Base-by-base conservation (phyloP, 371 early-diverging fungal species). In the Chytridiales sp. region DNA sequence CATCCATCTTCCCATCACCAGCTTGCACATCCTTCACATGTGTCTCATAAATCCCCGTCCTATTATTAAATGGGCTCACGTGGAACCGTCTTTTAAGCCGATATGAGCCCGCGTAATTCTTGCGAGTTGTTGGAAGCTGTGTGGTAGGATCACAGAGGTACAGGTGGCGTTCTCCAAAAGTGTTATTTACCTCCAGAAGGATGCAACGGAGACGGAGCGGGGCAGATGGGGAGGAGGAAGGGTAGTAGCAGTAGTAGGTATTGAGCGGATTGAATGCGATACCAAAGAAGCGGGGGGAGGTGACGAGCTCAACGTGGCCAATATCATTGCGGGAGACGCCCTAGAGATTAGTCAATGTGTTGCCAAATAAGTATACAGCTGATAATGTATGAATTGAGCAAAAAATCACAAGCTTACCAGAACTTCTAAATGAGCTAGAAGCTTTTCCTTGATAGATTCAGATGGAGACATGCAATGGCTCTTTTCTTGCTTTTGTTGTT, bases 41-140 rank as follows among this genome's bases (percentile, higher is more conserved):
- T 1, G 70, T 66, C 24, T 67, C 69, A 57, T 83, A 83, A n/a
- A 41, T 21, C 4, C 82, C 83, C 29, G 65, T 66, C 11, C 83
- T 75, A 57, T 80, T 69, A 65, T 83, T 84, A 65, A 83, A 84
- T 1, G 84, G 83, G 6, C 77, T 78, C 27, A 84, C 83, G 54
- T 84, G 82, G 64, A 84, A 84, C 2, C 65, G 39, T 2, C 84
- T 72, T 5, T 57, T 41, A 8, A 79, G 21, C 4, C 24, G 59
- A 58, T 72, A 66, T 44, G 58, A 47, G 0, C 15, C 17, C 4
- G 24, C 63, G 9, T 65, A 69, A 68, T 75, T 78, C n/a, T 52
- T 11, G n/a, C 56, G 48, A 1, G 47, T 48, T 31, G 40, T 49
- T 2, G 17, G 26, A 35, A 55, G 17, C 32, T 32, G 22, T 34